Base-by-base conservation (phyloP, 2,329 filamentous ascomycete species). In the Colletotrichum phormii region DNA sequence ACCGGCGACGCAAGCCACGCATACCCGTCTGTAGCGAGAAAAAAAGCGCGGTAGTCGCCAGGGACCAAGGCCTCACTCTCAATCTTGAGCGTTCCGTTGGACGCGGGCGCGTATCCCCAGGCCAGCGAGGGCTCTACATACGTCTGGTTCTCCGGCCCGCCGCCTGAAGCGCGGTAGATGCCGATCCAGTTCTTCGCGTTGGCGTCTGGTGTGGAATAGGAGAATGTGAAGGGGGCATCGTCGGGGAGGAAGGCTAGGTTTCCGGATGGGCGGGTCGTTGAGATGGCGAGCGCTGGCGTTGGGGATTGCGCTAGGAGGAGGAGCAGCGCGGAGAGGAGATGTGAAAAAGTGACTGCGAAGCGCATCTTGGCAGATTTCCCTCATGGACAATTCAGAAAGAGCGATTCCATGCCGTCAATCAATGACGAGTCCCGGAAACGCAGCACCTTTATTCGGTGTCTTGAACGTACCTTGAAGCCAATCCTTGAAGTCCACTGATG, bases 101-200 rank as follows among this genome's bases (percentile, higher is more conserved):
- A 42, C 0, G 71, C 67, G 0, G 80, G 78, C 1, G 81, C 80
- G 64, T 81, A 84, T 0, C 74, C 75, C 83, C 83, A 85, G 5
- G 74, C 71, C 12, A 83, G 67, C 0, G 83, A 80, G 0, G 75
- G 71, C 0, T 74, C 74, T n/a, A 77, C 76, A 18, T 77, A 78
- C 53, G 77, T 71, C 33, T 81, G 77, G 22, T 83, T 76, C 2
- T 79, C 77, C 1, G 83, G 82, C 1, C 79, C 82, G 29, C 82
- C 82, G n/a, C 78, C 79, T 1, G 76, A 77, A 12, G 77, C 73
- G 49, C 77, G 70, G 73, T 81, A 85, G 4, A 85, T 60, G 35
- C 80, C 83, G 26, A 85, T 75, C 83, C 83, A 85, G 74, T 85
- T 85, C 18, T 72, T 77, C 3, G 70, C 37, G 61, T 78, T 72